Percentiles rank a stretch among this genome's conserved stretches.
Evolutionary conservation across 1,284 basidiomycete species (phyloP).

Genomic region (Melanopsichium pennsylvanicum): DNA sequence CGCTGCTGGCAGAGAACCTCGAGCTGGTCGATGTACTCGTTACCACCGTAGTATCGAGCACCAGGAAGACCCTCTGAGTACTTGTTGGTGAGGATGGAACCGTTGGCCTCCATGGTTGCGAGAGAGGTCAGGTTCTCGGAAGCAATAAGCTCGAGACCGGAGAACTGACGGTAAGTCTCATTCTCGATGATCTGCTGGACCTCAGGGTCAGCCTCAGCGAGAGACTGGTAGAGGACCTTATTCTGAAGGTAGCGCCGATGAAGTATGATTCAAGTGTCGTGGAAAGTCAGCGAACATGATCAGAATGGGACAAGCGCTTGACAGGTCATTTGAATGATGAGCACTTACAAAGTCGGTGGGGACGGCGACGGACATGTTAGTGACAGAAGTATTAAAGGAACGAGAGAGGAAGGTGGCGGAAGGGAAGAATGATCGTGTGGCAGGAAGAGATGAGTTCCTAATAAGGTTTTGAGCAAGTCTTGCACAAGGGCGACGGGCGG

Average conservation of each 20-base stretch:
- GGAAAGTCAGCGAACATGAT: conserved; percentile 2
- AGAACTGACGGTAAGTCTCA: conserved; percentile 96
- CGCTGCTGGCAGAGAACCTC: conserved; percentile 94
- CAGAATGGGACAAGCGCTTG: too few relatives aligned
- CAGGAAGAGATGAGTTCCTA: conserved; percentile 22
- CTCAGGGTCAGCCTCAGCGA: conserved; percentile 90
- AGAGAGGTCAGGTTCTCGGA: conserved; percentile 73
- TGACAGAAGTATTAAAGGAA: conserved; percentile 31
- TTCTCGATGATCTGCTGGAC: conserved; percentile 97
- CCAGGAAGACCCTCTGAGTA: conserved; percentile 76
- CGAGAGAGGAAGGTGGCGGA: conserved; percentile 20
- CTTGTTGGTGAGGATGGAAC: conserved; percentile 98
- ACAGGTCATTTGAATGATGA: too few relatives aligned
- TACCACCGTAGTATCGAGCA: conserved; percentile 95
- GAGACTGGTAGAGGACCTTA: conserved; percentile 84
- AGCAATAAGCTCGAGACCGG: conserved; percentile 94
- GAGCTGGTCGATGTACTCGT: conserved; percentile 88
- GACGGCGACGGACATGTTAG: conserved; percentile 59
- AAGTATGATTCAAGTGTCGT: not conserved
- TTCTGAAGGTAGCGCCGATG: conserved; percentile 72
- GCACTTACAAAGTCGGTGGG: conserved; percentile 62
- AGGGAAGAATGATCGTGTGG: conserved; percentile 13
- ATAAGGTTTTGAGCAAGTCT: conserved; percentile 43
- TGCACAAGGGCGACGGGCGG: conserved; percentile 41
- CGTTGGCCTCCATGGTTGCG: conserved; percentile 89